Evolutionary conservation across 2,329 filamentous ascomycete genomes (phyloP).

Genomic region (Immersiporthe knoxdaviesiana): DNA sequence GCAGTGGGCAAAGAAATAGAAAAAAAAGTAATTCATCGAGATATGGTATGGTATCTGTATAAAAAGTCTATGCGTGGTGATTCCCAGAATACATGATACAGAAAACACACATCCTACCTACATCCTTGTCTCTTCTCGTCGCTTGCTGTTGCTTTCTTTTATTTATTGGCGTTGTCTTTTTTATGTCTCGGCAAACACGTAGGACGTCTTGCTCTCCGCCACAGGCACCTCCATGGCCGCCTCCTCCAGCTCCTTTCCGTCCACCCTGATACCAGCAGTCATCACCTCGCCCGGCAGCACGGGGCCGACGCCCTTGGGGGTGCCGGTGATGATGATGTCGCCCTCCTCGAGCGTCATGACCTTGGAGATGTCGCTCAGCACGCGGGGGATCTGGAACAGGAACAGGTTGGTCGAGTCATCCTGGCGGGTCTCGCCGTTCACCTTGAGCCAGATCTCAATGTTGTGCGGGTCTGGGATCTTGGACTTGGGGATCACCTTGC

Average conservation of each 20-base stretch:
- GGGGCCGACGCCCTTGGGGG: slow-evolving; percentile 90
- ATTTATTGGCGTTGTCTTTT: no score
- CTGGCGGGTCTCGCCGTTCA: slow-evolving; percentile 81
- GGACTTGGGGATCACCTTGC: slow-evolving; percentile 76
- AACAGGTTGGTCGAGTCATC: slow-evolving; percentile 90
- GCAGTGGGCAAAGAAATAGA: neutral
- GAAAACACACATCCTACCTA: neutral
- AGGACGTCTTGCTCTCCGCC: slow-evolving; percentile 76
- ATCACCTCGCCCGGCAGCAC: slow-evolving; percentile 87
- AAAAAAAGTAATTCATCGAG: neutral
- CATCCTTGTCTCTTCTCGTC: neutral
- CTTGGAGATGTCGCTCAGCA: slow-evolving; percentile 87
- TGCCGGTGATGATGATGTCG: slow-evolving; percentile 94
- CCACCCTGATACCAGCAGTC: slow-evolving; percentile 77
- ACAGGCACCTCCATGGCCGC: slow-evolving; percentile 83
- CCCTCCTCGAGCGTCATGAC: slow-evolving; percentile 94
- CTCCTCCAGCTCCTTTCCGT: slow-evolving; percentile 82
- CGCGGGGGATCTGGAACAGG: slow-evolving; percentile 86
- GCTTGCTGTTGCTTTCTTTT: slow-evolving; percentile 30
- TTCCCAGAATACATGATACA: slow-evolving; percentile 11
- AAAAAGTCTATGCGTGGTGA: slow-evolving; percentile 20
- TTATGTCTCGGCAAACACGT: slow-evolving; percentile 75
- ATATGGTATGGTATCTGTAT: neutral
- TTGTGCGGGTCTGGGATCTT: slow-evolving; percentile 86
- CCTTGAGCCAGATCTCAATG: slow-evolving; percentile 80